Evolutionary conservation across 108 stramenopile genomes (phyloP), one percentile per base, ranked within the genome.

Genomic region (Cyclotella choctawhatcheeana): DNA sequence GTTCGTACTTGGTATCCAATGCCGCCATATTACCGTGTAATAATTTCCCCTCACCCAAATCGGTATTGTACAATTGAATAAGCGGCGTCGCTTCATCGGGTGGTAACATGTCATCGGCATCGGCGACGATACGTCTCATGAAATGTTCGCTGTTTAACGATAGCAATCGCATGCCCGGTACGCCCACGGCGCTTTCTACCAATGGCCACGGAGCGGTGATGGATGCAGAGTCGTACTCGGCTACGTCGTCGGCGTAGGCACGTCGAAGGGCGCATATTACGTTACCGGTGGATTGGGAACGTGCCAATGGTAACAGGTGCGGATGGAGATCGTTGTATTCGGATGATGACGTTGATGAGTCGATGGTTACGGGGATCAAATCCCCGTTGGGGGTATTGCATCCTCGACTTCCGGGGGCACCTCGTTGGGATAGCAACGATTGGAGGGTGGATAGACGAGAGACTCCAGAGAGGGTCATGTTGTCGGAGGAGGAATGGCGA

Each of bases 61-160:
- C 89, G 6, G 76, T 64, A 58, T 94, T 94, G 79, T 91, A 94
- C 25, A 89, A 31, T n/a, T 56, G 81, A 50, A 91, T 64, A 13
- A 88, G 47, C 26, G 32, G 52, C 26, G 62, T 22, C 16, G 65
- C 51, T 18, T 82, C 80, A 37, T 64, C 64, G 0, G 47, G 71
- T 10, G 76, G 63, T 26, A 67, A 79, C 58, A 40, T 54, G 43
- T 69, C 85, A 77, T 93, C 92, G 31, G 85, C 76, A 67, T 88
- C 89, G 27, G 85, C 86, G 35, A 77, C 89, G 58, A 94, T 91
- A 2, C 93, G 80, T 13, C 89, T 65, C 93, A 94, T 94, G 52
- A 91, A 64, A 59, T 91, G 85, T 67, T 94, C 93, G 30, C 81
- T 83, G 58, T 91, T 94, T 24, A 91, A 73, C 0, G 89, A 69